A percentile compares a stretch with the other conserved stretches of the same genome.
Conservation (phyloP, 2,329 filamentous ascomycete genomes). For the Arthrobotrys sphaeroides region DNA sequence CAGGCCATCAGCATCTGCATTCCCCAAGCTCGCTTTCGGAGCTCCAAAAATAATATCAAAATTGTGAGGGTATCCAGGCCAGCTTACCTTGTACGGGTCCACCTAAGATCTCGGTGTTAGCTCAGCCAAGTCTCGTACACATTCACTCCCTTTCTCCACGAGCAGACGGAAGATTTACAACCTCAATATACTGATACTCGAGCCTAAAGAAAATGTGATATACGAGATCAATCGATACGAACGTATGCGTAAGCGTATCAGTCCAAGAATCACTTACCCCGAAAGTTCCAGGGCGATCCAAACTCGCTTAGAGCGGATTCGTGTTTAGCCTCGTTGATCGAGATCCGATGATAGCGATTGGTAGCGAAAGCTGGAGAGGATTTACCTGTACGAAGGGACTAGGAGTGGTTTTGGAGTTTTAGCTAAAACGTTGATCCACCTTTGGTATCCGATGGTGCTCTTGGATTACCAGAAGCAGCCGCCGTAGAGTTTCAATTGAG, state of each 20-base stretch:
- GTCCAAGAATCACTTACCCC: constrained; percentile 66
- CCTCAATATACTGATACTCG: constrained; percentile 83
- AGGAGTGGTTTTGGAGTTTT: constrained; percentile 14
- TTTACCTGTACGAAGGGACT: constrained; percentile 49
- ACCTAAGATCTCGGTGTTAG: constrained; percentile 61
- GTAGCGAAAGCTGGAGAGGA: constrained; percentile 1
- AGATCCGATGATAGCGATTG: constrained; percentile 23
- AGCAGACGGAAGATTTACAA: constrained; percentile 18
- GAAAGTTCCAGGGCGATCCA: constrained; percentile 83
- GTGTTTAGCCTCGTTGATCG: constrained; percentile 28
- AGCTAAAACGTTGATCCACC: constrained; percentile 7
- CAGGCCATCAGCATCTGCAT: constrained; percentile 22
- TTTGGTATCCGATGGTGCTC: background rate
- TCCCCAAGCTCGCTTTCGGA: background rate
- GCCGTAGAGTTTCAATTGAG: constrained; percentile 79
- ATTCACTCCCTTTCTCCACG: constrained; percentile 5
- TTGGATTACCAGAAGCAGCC: constrained; percentile 79
- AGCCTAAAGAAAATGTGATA: constrained; percentile 60
- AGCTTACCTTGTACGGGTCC: constrained; percentile 71
- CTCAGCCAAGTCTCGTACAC: constrained; percentile 5
- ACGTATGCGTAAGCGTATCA: constrained; percentile 11
- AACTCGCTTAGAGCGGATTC: constrained; percentile 68
- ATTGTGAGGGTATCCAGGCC: background rate
- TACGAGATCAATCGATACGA: background rate
- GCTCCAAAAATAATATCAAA: constrained; percentile 2